Evolutionary conservation across 164 flowering plant species (phyloP), one percentile per base, ranked within the genome.

Genomic region (Cinnamomum micranthum): DNA sequence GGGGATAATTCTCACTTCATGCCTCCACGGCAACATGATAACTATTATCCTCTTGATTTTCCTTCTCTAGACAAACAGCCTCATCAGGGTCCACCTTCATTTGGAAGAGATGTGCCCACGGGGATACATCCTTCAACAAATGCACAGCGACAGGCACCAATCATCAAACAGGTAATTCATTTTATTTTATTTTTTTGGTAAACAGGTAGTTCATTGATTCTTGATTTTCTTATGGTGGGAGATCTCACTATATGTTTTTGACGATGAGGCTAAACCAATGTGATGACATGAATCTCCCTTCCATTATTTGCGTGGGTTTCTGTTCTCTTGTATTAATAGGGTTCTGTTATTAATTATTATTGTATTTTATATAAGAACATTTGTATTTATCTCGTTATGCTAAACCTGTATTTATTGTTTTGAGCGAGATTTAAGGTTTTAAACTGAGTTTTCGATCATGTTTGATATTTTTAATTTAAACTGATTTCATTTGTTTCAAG

Each of bases 21-120:
- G 92, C 91, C 95, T 73, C 91, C 96, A 55, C 78, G 89, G 27
- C 97, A 88, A 75, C 81, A 73, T 76, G 99, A 95, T 50, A 86
- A 73, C 80, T 95, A 91, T 81, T 95, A 91, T 81, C 92, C 91
- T 31, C 84, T 87, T 75, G 86, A 90, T 60, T 83, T 85, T 27
- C 95, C 93, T 73, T 86, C 89, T 65, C 59, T 87, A 76, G 96
- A 95, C 13, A 91, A 89, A 63, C 96, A 84, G 62, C 88, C 93
- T 68, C 96, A 89, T 75, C 96, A 86, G 62, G 88, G 85, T 31
- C 67, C 79, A 78, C 87, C 97, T 63, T 86, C 88, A 14, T 93
- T 91, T 84, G 97, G 98, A 73, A 91, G 99, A 79, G 97, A 92
- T 27, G 81, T 85, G 63, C 80, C 90, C 11, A 75, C 85, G 81